These are phyloP conservation scores for Candida sphagnicola DNA, from an alignment of 805 yeast species.

Conservation along the genomic window DNA sequence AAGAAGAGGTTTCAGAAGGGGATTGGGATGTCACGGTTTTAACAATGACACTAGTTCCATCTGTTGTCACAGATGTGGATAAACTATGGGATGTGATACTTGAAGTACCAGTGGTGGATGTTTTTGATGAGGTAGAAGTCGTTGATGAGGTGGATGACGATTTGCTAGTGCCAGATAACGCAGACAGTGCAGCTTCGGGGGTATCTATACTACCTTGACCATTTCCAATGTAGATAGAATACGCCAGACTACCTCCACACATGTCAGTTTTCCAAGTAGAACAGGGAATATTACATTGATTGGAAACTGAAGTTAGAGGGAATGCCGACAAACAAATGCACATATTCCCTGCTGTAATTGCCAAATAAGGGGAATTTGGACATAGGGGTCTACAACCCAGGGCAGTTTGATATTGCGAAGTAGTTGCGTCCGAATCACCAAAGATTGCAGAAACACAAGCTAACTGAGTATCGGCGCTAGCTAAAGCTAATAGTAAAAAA, in stretches of 20 bases:
- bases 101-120: constrained; percentile 8
- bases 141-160: constrained; percentile 8
- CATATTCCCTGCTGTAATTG: constrained; percentile 30
- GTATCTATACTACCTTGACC: constrained; percentile 12
- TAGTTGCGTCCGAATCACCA: constrained; percentile 19
- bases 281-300: constrained; percentile 28
- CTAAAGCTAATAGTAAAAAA: neutral
- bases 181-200: neutral
- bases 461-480: neutral
- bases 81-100: too few species aligned
- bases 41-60: constrained; percentile 7
- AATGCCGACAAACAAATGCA: constrained; percentile 34
- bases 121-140: constrained; percentile 8
- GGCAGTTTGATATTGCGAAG: constrained; percentile 23
- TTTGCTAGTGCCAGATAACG: constrained; percentile 7
- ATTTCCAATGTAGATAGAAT: constrained; percentile 24
- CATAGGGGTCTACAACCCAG: constrained; percentile 28
- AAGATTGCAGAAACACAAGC: constrained; percentile 1
- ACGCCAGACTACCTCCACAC: constrained; percentile 38
- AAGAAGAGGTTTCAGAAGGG: constrained; percentile 1
- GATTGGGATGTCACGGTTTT: constrained; percentile 7
- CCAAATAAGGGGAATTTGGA: constrained; percentile 32
- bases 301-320: constrained; percentile 19
- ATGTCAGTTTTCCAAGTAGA: constrained; percentile 27
- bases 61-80: neutral